Evolutionary conservation across 2,329 filamentous ascomycete genomes (phyloP).

Genomic region (Cladosporium velox): DNA sequence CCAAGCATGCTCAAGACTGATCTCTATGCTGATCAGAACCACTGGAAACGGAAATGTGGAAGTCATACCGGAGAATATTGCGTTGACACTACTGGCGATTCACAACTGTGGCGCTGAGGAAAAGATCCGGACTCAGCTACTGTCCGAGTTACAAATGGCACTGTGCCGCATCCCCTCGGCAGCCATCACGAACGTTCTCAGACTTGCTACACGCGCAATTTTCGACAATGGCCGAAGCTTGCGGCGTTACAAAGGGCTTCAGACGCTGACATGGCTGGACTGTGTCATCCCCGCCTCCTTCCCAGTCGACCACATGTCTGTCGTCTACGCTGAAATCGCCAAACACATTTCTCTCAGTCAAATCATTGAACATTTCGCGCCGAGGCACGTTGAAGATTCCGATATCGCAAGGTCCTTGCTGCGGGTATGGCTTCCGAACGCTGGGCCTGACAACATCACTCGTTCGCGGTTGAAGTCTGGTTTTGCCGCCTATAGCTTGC

Average conservation of each 20-base stretch:
- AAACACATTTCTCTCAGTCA: not conserved
- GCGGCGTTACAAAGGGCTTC: not conserved
- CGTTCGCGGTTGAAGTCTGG: not conserved
- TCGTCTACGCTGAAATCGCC: conserved; percentile 15
- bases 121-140: not conserved
- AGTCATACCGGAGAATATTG: not conserved
- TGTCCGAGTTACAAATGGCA: not conserved
- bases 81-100: not conserved
- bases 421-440: conserved; percentile 26
- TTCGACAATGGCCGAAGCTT: not conserved
- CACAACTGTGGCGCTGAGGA: not conserved
- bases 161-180: not conserved
- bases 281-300: not conserved
- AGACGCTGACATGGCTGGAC: not conserved
- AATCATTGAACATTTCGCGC: conserved; percentile 26
- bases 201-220: not conserved
- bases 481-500: not conserved
- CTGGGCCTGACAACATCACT: not conserved
- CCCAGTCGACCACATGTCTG: not conserved
- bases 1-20: not conserved
- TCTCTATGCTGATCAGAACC: not conserved
- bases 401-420: conserved; percentile 25
- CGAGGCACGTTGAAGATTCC: not conserved
- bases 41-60: not conserved
- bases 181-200: not conserved